These are phyloP conservation scores for Cladosporium sp. DNA, from an alignment of 2,329 filamentous ascomycete genomes.

Conservation along the genomic window DNA sequence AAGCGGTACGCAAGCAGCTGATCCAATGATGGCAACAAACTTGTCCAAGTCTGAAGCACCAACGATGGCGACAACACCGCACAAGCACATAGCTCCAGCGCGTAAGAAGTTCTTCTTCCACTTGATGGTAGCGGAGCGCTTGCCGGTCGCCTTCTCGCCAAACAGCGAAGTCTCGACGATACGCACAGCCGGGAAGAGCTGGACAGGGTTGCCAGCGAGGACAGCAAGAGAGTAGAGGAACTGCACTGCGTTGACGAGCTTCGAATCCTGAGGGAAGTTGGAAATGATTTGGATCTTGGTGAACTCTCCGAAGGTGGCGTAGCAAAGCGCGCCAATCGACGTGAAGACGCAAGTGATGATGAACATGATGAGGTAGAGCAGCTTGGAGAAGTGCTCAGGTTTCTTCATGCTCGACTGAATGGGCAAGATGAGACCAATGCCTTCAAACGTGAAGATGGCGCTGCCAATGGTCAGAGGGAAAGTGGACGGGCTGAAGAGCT, in stretches of 20 bases:
- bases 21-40: slow-evolving; percentile 70
- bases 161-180: slow-evolving; percentile 68
- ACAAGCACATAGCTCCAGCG: slow-evolving; percentile 53
- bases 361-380: slow-evolving; percentile 66
- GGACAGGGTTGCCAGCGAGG: slow-evolving; percentile 68
- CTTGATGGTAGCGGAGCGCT: slow-evolving; percentile 60
- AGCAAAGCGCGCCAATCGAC: slow-evolving; percentile 68
- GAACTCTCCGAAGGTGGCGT: slow-evolving; percentile 65
- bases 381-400: slow-evolving; percentile 61
- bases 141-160: slow-evolving; percentile 61
- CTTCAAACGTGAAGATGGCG: slow-evolving; percentile 75
- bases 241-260: slow-evolving; percentile 71
- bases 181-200: slow-evolving; percentile 68
- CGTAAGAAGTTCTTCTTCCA: slow-evolving; percentile 73
- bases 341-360: slow-evolving; percentile 71
- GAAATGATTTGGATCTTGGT: slow-evolving; percentile 72
- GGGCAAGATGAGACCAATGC: slow-evolving; percentile 70
- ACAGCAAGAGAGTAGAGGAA: slow-evolving; percentile 71
- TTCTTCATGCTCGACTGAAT: slow-evolving; percentile 73
- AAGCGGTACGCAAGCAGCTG: slow-evolving; percentile 68
- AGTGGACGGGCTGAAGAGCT: slow-evolving; percentile 63
- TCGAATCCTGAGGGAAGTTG: slow-evolving; percentile 67
- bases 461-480: slow-evolving; percentile 70
- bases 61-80: slow-evolving; percentile 57
- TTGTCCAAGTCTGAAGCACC: slow-evolving; percentile 68